Evolutionary conservation across 2,329 filamentous ascomycete genomes (phyloP).

Genomic region (Monosporascus sp.): DNA sequence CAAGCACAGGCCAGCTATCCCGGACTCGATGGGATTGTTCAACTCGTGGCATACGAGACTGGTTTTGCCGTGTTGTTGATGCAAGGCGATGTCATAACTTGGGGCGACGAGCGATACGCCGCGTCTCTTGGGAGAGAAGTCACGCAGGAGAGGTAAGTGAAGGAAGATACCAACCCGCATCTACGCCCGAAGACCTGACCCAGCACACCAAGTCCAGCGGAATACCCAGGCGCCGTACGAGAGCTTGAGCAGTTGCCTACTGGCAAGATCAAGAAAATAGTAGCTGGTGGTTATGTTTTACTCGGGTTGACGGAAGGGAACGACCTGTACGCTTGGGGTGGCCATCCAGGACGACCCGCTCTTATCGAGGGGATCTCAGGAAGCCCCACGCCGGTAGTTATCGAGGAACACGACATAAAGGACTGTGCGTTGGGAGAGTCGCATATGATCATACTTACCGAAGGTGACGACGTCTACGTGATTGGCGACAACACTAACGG

Average conservation of each 20-base stretch:
- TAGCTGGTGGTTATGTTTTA: slow-evolving; percentile 50
- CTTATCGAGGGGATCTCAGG: slow-evolving; percentile 25
- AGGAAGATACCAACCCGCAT: too few species aligned
- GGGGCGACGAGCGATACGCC: slow-evolving; percentile 54
- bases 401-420: slow-evolving; percentile 45
- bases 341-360: slow-evolving; percentile 28
- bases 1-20: slow-evolving; percentile 12
- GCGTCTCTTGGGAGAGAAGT: slow-evolving; percentile 50
- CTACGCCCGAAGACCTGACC: too few species aligned
- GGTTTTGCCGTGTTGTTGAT: slow-evolving; percentile 43
- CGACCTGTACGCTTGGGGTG: slow-evolving; percentile 59
- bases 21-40: slow-evolving; percentile 24
- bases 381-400: slow-evolving; percentile 38
- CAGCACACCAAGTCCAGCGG: slow-evolving; percentile 33
- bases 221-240: slow-evolving; percentile 38
- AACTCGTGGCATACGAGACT: slow-evolving; percentile 42
- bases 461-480: slow-evolving; percentile 44
- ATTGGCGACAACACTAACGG: slow-evolving; percentile 53
- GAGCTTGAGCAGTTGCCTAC: slow-evolving; percentile 46
- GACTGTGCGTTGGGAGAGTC: slow-evolving; percentile 54
- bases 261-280: slow-evolving; percentile 47
- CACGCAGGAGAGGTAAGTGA: slow-evolving; percentile 28
- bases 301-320: slow-evolving; percentile 53
- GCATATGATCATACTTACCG: slow-evolving; percentile 52
- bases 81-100: slow-evolving; percentile 41